Evolutionary conservation across 805 yeast genomes (phyloP).

Genomic region (Candida gorgasii): DNA sequence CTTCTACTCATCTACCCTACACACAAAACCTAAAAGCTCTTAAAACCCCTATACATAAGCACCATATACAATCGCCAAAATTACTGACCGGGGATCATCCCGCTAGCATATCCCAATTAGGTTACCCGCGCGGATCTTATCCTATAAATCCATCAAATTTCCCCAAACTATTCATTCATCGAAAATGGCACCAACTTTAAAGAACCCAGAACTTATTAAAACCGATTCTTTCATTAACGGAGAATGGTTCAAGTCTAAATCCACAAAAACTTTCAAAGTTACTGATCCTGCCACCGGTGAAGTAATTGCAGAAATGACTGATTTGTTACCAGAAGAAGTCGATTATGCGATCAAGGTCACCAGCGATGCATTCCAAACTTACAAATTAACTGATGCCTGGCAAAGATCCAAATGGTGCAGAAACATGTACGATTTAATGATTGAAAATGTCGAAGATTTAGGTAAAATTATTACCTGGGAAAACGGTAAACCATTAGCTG

Average conservation of each 20-base stretch:
- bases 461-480: constrained; percentile 59
- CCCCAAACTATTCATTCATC: background rate
- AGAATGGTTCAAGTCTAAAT: constrained; percentile 38
- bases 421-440: constrained; percentile 50
- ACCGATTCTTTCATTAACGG: constrained; percentile 40
- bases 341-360: constrained; percentile 51
- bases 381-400: constrained; percentile 48
- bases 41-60: too few species aligned
- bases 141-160: background rate
- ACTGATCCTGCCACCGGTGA: constrained; percentile 43
- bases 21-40: too few species aligned
- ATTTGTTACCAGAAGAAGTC: constrained; percentile 45
- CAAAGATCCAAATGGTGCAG: constrained; percentile 54
- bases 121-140: constrained; percentile 7
- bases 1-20: too few species aligned
- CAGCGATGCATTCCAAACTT: constrained; percentile 44
- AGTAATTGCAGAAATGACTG: constrained; percentile 39
- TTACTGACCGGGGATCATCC: too few species aligned
- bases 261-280: constrained; percentile 38
- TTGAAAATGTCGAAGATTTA: constrained; percentile 56
- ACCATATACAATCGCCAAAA: too few species aligned
- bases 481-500: constrained; percentile 58
- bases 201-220: constrained; percentile 35
- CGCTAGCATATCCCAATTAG: constrained; percentile 8
- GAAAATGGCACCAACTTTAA: constrained; percentile 17